Evolutionary conservation across 2,329 filamentous ascomycete species (phyloP), one percentile per base, ranked within the genome.

Genomic region (Aspergillus luchuensis): DNA sequence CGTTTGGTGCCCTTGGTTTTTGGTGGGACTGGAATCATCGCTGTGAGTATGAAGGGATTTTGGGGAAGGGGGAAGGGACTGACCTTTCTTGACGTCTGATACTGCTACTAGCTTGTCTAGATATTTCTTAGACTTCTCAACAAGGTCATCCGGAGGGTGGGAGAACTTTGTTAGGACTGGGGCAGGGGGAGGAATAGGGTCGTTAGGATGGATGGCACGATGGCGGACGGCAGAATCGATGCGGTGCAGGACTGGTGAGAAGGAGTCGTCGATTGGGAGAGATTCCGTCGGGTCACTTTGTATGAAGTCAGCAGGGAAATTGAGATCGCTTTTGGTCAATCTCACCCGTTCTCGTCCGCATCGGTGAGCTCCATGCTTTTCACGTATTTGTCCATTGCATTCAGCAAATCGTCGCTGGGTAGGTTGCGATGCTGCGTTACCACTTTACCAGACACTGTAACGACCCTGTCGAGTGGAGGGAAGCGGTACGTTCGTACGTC

Each of bases 401-500:
- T 80, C 57, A 86, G 84, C 23, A 99, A 82, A 33, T 91, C 86
- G 2, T 90, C 83, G 8, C 81, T 88, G 0, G 95, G 95, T 2
- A 99, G 81, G 61, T 96, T 88, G 38, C 91, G 89, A 70, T 99
- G 93, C 68, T 94, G 88, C 10, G 86, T 91, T 52, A 97, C 80
- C 8, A 85, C 84, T 65, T 91, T 90, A 1, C 94, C 94, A 10
- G 88, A 92, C n/a, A 96, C 84, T 0, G 93, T 97, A 61, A 97
- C 80, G 28, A 98, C 89, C 63, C 87, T 90, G 72, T 97, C 93
- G 10, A 99, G 80, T 0, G 94, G 91, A 5, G 95, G 92, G 67
- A 99, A 99, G 60, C 88, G 89, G 74, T 97, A 98, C n/a, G 84
- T 84, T 38, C 95, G 87, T 51, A 97, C 83, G 71, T 99, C 95